Evolutionary conservation across 305 asterid genomes (phyloP), one percentile per base, ranked within the genome.

Genomic region (Striga hermonthica): DNA sequence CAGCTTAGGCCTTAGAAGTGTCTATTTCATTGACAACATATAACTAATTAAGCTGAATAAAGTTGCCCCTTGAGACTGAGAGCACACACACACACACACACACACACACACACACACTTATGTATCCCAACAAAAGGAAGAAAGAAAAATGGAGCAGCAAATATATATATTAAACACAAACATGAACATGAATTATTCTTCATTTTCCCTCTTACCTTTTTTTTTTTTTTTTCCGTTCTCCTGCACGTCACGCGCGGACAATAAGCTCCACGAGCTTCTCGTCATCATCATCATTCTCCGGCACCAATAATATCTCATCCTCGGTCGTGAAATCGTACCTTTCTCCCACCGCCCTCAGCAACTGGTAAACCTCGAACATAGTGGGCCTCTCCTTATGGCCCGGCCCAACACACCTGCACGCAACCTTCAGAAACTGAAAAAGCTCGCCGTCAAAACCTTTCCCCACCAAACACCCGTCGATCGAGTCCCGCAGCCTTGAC

Each of bases 331-430:
- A 82, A 68, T 78, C 79, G 10, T 90, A 83, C 1, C 71, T 76
- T 52, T 87, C 83, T 12, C 97, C 95, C 3, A 90, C 71, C 15
- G 90, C 87, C 59, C 86, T 76, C 12, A 90, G 74, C 34, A 90
- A 74, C 81, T 87, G 95, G 71, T 90, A 88, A 49, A 88, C 90
- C 70, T 86, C 96, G 57, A 84, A 86, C 96, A 88, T 88, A 5
- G 90, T 68, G 6, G 96, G 96, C 49, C 96, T 81, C 58, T 86
- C 96, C 71, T 86, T 86, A 6, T 80, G 85, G 7, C 78, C 74
- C 4, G 90, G 81, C 57, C 82, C 58, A 39, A 86, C 91, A 58
- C 96, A 88, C 31, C 79, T 86, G 60, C 94, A 82, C 0, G 96
- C 91, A 28, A 88, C 87, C 66, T 88, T 88, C 12, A 88, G 82